Evolutionary conservation across 2,329 filamentous ascomycete species (phyloP), one percentile per base, ranked within the genome.

Genomic region (Verticillium dahliae): DNA sequence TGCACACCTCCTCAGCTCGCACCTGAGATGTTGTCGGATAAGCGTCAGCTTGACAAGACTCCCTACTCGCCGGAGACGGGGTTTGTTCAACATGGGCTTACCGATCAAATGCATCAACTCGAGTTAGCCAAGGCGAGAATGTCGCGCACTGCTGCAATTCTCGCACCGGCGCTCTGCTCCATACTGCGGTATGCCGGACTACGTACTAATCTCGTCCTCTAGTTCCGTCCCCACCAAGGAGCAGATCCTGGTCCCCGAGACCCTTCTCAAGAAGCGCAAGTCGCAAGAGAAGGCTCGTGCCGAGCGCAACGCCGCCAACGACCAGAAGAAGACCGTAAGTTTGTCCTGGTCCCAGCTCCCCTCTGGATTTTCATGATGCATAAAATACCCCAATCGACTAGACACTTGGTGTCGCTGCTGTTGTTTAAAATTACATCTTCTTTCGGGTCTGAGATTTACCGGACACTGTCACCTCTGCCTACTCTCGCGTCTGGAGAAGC

Each of bases 251-350:
- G 92, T 98, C 78, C 95, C 95, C 72, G 95, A 99, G 91, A 99
- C 95, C 74, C 91, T 99, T 76, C 88, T 99, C 81, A 99, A 99
- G 91, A 99, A 99, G 92, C 91, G 95, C 85, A 99, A 99, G 92
- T 92, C 88, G 80, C 94, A 97, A 85, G 95, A 99, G 89, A 97
- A 97, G 89, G 92, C 93, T 79, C 91, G 93, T 80, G 93, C 95
- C 80, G 91, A 94, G 82, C 90, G 89, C 78, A 80, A 85, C 71
- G 85, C 90, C 69, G 90, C 91, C 74, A 79, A 87, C 69, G 86
- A 92, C 81, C 90, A 96, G 86, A 90, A 88, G 81, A 95, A 95
- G 85, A 86, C 91, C 85, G 95, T 98, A 79, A 79, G 91, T 87
- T 67, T 83, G 81, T 64, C n/a, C 63, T 50, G 57, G 33, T 54